Evolutionary conservation across 2,329 filamentous ascomycete genomes (phyloP), one percentile per base, ranked within the genome.

Genomic region (Cladophialophora carrionii): DNA sequence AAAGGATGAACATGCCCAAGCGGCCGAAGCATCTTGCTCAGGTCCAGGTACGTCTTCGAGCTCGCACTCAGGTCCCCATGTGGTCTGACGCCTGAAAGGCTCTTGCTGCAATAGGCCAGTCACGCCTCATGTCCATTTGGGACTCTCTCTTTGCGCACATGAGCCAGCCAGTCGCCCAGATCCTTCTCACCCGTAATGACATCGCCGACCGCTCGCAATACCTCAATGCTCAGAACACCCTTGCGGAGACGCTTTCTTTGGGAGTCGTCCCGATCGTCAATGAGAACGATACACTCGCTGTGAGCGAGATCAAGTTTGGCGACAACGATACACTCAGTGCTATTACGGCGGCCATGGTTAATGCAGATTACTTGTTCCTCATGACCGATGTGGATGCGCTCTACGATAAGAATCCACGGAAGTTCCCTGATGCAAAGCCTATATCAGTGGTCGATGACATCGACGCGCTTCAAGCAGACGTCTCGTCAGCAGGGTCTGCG

Each of bases 301-400:
- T 99, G 70, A 91, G 94, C 52, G 95, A 99, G 84, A 99, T 99
- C 80, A 98, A 98, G 82, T 99, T 99, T 75, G 95, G 95, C 71
- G 95, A 99, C 82, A 99, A 99, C 73, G 95, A 99, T 78, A 99
- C 95, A 1, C 83, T 99, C 54, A 96, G 92, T 12, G 95, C 95
- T 63, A 97, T 99, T 72, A 96, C 95, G 0, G 92, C 95, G 0
- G 95, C 90, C 71, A 98, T 98, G 92, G 91, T 98, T 22, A 92
- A 96, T 73, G 95, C 95, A 57, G 93, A 99, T 74, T 91, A 96
- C 73, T 84, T 99, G 9, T 99, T 99, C 78, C 84, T 99, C 69
- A 98, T 99, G 95, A 99, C 95, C 0, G 95, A 99, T 75, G 95
- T 99, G 55, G 95, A 99, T 76, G 97, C 94, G 75, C 83, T 99